A percentile compares a stretch with the other conserved stretches of the same genome.
phyloP scores from a whole-genome alignment of 768 basidiomycete species.

The Leccinum longicurvipes region DNA sequence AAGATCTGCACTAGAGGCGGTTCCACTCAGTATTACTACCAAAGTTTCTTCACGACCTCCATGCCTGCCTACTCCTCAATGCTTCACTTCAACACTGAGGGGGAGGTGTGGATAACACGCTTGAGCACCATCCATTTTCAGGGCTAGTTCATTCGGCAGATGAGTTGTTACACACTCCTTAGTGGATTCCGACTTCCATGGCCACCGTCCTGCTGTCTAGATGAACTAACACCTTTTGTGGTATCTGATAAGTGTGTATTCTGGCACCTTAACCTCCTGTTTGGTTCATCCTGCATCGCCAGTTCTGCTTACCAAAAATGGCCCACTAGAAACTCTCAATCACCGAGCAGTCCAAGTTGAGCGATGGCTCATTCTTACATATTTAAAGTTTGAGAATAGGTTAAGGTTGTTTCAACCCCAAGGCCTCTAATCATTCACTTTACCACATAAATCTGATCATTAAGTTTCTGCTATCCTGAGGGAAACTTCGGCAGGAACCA shows the following conservation, averaged over 20 bases:
- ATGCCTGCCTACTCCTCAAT: constrained; percentile 75
- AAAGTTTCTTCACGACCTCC: constrained; percentile 79
- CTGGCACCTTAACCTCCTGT: constrained; percentile 76
- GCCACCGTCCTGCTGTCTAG: constrained; percentile 86
- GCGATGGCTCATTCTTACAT: constrained; percentile 54
- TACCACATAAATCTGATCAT: constrained; percentile 48
- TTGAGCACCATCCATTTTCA: constrained; percentile 91
- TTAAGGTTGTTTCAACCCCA: constrained; percentile 86
- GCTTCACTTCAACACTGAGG: constrained; percentile 69
- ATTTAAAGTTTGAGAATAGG: constrained; percentile 76
- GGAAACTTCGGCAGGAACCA: constrained; percentile 92
- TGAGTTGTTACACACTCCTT: constrained; percentile 89
- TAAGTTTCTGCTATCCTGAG: constrained; percentile 68
- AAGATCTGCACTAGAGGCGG: constrained; percentile 84
- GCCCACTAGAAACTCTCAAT: constrained; percentile 72
- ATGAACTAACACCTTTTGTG: constrained; percentile 85
- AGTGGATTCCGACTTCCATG: constrained; percentile 84
- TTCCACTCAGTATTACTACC: constrained; percentile 71
- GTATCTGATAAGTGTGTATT: constrained; percentile 83
- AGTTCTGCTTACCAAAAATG: constrained; percentile 74
- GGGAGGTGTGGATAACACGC: constrained; percentile 83
- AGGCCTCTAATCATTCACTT: constrained; percentile 92
- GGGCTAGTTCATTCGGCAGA: constrained; percentile 89
- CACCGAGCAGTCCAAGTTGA: constrained; percentile 46
- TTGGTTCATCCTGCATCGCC: constrained; percentile 71